A percentile compares a stretch with the other conserved stretches of the same genome.
Conservation (phyloP, 306 rosid species). For the Pterocarpus santalinus region DNA sequence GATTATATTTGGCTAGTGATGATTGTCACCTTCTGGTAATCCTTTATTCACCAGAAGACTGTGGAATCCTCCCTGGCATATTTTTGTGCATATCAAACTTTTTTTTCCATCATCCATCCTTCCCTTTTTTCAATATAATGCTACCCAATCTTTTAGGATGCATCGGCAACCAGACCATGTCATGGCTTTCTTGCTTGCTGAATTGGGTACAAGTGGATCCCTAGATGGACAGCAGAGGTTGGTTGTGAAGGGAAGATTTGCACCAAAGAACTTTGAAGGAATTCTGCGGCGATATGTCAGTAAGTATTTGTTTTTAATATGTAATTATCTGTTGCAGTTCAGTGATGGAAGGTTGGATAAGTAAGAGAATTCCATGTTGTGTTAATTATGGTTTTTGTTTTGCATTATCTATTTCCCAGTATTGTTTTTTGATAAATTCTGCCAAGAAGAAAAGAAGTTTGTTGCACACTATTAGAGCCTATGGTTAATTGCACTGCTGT, state of each 20-base stretch:
- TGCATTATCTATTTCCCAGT: not conserved
- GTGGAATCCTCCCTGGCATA: not conserved
- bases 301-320: constrained; percentile 53
- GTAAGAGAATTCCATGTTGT: constrained; percentile 1
- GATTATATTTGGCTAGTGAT: not conserved
- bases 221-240: constrained; percentile 96
- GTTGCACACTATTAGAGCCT: not conserved
- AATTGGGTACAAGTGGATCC: constrained; percentile 96
- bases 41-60: constrained; percentile 1
- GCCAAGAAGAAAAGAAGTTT: not conserved
- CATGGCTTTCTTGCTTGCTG: constrained; percentile 94
- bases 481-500: constrained; percentile 4
- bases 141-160: constrained; percentile 64
- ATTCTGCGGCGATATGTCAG: constrained; percentile 92
- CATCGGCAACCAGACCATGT: constrained; percentile 98
- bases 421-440: not conserved
- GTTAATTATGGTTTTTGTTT: constrained; percentile 11
- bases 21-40: not conserved
- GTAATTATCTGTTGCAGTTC: not conserved
- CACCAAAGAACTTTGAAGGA: constrained; percentile 97
- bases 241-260: constrained; percentile 96
- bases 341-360: not conserved
- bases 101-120: not conserved
- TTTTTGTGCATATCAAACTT: not conserved
- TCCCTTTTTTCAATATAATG: constrained; percentile 6